Evolutionary conservation across 2,329 filamentous ascomycete genomes (phyloP), one percentile per base, ranked within the genome.

Genomic region (Penicillium sp.): DNA sequence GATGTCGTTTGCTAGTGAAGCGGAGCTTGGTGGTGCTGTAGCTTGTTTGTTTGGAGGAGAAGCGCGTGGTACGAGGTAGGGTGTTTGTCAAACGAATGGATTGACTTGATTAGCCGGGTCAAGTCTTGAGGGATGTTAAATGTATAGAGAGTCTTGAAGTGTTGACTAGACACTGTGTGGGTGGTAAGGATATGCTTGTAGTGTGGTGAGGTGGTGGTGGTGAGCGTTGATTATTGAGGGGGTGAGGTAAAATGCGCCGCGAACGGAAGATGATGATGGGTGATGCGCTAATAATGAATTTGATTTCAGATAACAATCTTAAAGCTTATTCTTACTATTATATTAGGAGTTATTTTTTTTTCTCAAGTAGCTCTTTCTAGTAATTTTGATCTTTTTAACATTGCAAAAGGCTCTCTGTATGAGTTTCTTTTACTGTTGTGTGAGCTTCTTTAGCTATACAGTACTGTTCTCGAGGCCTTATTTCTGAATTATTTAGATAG

Each of bases 191-290:
- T 51, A 51, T 28, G 30, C 2, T 35, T 19, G 28, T 19, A 30
- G 17, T 26, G 5, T 30, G 45, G 9, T 24, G 44, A 26, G 30
- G 30, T 35, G n/a, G 19, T 35, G n/a, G 19, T 35, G 49, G 2
- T 33, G 49, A 22, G 28, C n/a, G 30, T n/a, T 30, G 45, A 49
- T n/a, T 28, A 30, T 28, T 28, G 28, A 51, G 47, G 30, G 47
- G 19, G 17, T 19, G 26, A 15, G 44, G 15, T n/a, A n/a, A 15
- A 30, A 13, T n/a, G 10, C 7, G 26, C 49, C 49, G 49, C 49
- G 49, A 51, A 51, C 49, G 49, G 49, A 51, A 51, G 28, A 22
- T 35, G 28, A 51, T 51, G 17, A n/a, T 30, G 17, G 3, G 28
- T 17, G 10, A 35, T 30, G 30, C 49, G 30, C n/a, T 12, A n/a